phyloP scores from a whole-genome alignment of 768 basidiomycete genomes.

The Suillus lakei region DNA sequence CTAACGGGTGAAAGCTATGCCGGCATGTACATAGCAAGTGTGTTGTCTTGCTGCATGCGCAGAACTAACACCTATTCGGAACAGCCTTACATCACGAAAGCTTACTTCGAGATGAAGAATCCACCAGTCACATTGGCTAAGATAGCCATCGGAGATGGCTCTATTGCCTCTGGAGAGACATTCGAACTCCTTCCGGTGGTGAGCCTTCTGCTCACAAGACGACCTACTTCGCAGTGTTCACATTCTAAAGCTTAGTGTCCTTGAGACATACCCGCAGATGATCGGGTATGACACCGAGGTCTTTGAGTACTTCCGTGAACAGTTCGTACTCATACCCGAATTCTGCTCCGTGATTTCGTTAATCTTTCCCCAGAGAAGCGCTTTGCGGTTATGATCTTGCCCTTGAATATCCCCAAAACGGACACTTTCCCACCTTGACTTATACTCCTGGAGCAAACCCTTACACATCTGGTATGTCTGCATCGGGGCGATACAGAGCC shows the following conservation, averaged over 20 bases:
- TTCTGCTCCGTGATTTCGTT: background rate
- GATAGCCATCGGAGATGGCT: constrained; percentile 73
- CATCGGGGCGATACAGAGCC: constrained; percentile 21
- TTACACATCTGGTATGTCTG: background rate
- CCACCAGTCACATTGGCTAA: constrained; percentile 73
- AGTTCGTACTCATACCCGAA: constrained; percentile 47
- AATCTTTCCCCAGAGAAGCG: constrained; percentile 45
- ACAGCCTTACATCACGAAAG: constrained; percentile 77
- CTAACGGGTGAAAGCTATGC: constrained; percentile 79
- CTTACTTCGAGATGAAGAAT: constrained; percentile 63
- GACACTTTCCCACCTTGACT: constrained; percentile 46
- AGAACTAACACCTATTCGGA: background rate
- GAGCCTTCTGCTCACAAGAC: constrained; percentile 22
- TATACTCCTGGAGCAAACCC: constrained; percentile 23
- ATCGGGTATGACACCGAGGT: constrained; percentile 73
- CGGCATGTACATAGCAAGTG: constrained; percentile 67
- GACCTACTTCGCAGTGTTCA: constrained; percentile 1
- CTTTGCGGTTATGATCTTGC: constrained; percentile 71
- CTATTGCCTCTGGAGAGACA: constrained; percentile 54
- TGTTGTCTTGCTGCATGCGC: background rate
- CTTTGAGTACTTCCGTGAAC: constrained; percentile 68
- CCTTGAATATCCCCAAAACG: constrained; percentile 70
- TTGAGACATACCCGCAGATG: constrained; percentile 78
- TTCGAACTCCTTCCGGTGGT: constrained; percentile 63
- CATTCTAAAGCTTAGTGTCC: constrained; percentile 49